phyloP scores from a whole-genome alignment of 495 filamentous ascomycete genomes.

The Penicillium cosmopolitanum region DNA sequence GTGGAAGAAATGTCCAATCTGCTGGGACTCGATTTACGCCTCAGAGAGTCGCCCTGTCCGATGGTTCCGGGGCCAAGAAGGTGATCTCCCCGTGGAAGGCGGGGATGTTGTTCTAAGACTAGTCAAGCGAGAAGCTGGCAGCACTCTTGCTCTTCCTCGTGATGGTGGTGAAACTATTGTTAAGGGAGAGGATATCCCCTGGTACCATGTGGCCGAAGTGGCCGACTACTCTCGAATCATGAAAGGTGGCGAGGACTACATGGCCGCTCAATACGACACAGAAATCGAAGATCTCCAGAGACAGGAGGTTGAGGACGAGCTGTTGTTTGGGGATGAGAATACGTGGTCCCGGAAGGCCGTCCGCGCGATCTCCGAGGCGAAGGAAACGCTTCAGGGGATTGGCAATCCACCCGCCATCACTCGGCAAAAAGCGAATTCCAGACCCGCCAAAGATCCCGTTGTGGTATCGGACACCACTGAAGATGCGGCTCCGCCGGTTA shows the following conservation, averaged over 20 bases:
- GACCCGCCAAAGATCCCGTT: constrained; percentile 49
- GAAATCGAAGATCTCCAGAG: constrained; percentile 74
- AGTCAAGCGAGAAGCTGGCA: constrained; percentile 75
- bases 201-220: constrained; percentile 92
- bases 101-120: constrained; percentile 87
- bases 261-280: constrained; percentile 73
- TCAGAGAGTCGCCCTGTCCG: constrained; percentile 88
- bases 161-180: constrained; percentile 75
- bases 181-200: constrained; percentile 77
- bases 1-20: constrained; percentile 97
- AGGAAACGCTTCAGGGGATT: constrained; percentile 71
- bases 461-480: constrained; percentile 5
- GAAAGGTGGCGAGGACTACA: constrained; percentile 90
- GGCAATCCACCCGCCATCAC: constrained; percentile 66
- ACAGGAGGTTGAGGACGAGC: constrained; percentile 86
- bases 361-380: constrained; percentile 67
- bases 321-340: constrained; percentile 90
- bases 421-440: constrained; percentile 54
- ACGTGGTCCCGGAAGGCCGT: constrained; percentile 90
- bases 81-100: constrained; percentile 74
- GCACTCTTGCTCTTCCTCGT: constrained; percentile 82
- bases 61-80: constrained; percentile 91
- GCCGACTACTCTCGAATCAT: constrained; percentile 95
- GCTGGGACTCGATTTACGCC: constrained; percentile 85
- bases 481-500: constrained; percentile 46